Percentiles rank a stretch among this genome's conserved stretches.
Conservation (phyloP, 1,284 basidiomycete species). For the Cryptococcus floricola region DNA sequence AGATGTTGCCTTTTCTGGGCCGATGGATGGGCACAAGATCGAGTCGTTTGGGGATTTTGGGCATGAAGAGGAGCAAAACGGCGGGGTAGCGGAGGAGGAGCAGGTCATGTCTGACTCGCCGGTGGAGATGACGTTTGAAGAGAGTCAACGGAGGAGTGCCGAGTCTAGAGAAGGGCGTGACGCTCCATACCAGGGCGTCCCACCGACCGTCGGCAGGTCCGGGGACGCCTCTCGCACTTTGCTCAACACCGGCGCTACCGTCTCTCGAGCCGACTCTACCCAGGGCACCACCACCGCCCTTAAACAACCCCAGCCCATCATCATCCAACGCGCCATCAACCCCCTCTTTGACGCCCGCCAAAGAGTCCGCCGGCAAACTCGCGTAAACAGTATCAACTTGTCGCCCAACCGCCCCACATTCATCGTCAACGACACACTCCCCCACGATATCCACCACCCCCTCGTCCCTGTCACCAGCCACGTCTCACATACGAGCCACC, state of each 20-base stretch:
- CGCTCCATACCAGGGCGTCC: not conserved
- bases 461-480: not conserved
- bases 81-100: not conserved
- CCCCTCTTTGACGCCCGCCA: conserved; percentile 4
- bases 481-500: not conserved
- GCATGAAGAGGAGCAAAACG: not conserved
- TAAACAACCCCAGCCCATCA: not conserved
- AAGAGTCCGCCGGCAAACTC: conserved; percentile 8
- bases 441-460: not conserved
- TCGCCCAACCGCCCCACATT: not conserved
- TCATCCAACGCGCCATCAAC: not conserved
- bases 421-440: not conserved
- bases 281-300: conserved; percentile 4
- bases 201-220: conserved; percentile 11
- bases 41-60: conserved; percentile 12
- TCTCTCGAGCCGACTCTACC: conserved; percentile 2
- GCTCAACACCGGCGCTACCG: not conserved
- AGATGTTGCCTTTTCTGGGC: conserved; percentile 8
- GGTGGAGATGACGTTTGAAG: conserved; percentile 4
- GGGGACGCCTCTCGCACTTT: not conserved
- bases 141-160: not conserved
- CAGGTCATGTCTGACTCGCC: conserved; percentile 11
- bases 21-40: conserved; percentile 9
- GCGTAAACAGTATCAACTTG: conserved; percentile 3
- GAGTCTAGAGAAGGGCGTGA: not conserved